Base-by-base conservation (phyloP, 2,329 filamentous ascomycete species). In the Fusarium heterosporum region DNA sequence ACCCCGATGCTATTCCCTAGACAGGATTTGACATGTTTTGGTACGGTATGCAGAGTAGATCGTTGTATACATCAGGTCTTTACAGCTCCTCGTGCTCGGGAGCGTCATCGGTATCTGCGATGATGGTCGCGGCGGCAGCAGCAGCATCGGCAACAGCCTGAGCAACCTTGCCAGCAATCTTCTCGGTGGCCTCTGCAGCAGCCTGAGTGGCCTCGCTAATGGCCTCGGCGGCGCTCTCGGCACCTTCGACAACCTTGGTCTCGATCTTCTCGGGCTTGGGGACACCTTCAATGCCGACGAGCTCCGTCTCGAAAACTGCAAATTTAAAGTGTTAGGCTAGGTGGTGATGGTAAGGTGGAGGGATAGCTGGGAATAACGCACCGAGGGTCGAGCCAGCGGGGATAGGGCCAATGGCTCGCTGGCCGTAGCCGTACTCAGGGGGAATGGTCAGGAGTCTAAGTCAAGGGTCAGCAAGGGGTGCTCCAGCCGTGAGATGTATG, bases 271-370 rank as follows among this genome's bases (percentile, higher is more conserved):
- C 79, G 47, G 78, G 75, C 17, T 73, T 75, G 13, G 77, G 76
- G 28, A 95, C 91, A 29, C 93, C 93, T 16, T 89, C 83, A 75
- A 98, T 97, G 55, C 86, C 90, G 73, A 97, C 83, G 69, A 98
- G 83, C 81, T 97, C 93, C 43, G 94, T 97, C 83, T 97, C 93
- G 76, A 98, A 97, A 52, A 98, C 88, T 91, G 72, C 43, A 51
- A 41, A 28, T 68, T 45, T 48, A 39, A 41, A 50, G 40, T 45
- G 55, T 73, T 56, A 69, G 67, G 47, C 48, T 56, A 69, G 67
- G 47, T 47, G 60, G 36, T 26, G 48, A 39, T 55, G 26, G 34
- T n/a, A 36, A 47, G 50, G 55, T 46, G 41, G 53, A 22, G 25
- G 76, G 42, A 25, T 52, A 29, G 26, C 36, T 39, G 39, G 46